Evolutionary conservation across 257 asterid genomes (phyloP).

Genomic region (Solanum piurae): DNA sequence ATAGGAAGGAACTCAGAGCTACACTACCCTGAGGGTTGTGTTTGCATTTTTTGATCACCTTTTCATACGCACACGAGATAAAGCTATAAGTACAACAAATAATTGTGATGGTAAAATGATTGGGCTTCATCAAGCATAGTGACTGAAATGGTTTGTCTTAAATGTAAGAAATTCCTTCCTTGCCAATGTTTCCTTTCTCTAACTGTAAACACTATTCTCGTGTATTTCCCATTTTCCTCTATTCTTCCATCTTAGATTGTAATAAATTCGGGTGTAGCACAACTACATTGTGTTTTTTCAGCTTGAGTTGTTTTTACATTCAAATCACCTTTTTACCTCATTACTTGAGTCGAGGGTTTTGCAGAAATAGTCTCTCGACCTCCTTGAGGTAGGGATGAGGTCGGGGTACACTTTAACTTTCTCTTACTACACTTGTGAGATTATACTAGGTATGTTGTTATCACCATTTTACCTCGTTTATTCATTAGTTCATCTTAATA

Average conservation of each 20-base stretch:
- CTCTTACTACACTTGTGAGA: not conserved
- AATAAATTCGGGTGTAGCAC: not conserved
- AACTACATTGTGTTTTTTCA: too few relatives aligned
- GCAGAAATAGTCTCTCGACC: not conserved
- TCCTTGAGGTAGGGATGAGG: not conserved
- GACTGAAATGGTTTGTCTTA: not conserved
- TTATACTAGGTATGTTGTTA: not conserved
- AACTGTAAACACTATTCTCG: not conserved
- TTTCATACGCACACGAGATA: constrained; percentile 19
- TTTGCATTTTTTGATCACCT: not conserved
- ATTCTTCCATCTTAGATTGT: not conserved
- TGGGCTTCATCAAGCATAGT: not conserved
- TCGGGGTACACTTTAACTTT: not conserved
- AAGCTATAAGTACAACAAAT: constrained; percentile 4
- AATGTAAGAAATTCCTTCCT: not conserved
- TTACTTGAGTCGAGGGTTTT: not conserved
- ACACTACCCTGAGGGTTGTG: constrained; percentile 50
- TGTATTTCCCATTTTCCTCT: not conserved
- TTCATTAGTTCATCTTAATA: too few relatives aligned
- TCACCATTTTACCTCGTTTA: not conserved
- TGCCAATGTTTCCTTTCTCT: not conserved
- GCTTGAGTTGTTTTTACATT: not conserved
- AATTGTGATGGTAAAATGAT: not conserved
- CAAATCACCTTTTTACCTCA: not conserved
- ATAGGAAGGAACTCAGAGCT: constrained; percentile 69